phyloP scores from a whole-genome alignment of 1,139 yeast genomes.

The Kodamaea arcana region DNA sequence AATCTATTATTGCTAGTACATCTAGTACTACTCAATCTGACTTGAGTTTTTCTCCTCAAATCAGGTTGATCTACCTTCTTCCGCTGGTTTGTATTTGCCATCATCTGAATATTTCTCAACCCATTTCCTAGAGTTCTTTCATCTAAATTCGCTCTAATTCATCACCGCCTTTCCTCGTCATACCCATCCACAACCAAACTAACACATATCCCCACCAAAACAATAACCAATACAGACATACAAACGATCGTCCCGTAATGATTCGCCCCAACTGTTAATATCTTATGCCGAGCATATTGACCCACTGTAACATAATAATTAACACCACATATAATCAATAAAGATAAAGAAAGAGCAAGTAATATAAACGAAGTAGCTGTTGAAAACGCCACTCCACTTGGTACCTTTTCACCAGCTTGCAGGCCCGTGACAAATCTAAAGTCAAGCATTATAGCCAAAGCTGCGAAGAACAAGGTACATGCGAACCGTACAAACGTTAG shows the following conservation, averaged over 20 bases:
- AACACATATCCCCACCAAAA: conserved; percentile 42
- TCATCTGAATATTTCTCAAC: no score
- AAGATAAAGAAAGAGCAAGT: conserved; percentile 35
- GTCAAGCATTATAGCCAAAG: conserved; percentile 50
- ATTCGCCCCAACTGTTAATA: conserved; percentile 38
- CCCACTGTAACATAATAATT: conserved; percentile 47
- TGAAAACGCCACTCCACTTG: conserved; percentile 16
- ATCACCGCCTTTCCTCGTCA: conserved; percentile 17
- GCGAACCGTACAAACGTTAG: conserved; percentile 52
- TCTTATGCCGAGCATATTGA: conserved; percentile 41
- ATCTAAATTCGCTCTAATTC: no score
- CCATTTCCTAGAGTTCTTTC: no score
- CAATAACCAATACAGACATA: conserved; percentile 36
- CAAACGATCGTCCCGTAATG: conserved; percentile 32
- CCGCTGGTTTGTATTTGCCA: no score
- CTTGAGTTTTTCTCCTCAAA: no score
- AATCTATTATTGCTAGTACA: no score
- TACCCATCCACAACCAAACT: conserved; percentile 38
- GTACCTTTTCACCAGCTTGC: conserved; percentile 7
- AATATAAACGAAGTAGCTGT: conserved; percentile 37
- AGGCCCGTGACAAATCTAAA: conserved; percentile 39
- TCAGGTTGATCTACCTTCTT: no score
- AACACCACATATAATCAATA: conserved; percentile 37
- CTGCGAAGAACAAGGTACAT: conserved; percentile 45
- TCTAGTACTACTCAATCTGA: no score